Conservation (phyloP, 2,329 filamentous ascomycete genomes). For the Verticillium nonalfalfae region DNA sequence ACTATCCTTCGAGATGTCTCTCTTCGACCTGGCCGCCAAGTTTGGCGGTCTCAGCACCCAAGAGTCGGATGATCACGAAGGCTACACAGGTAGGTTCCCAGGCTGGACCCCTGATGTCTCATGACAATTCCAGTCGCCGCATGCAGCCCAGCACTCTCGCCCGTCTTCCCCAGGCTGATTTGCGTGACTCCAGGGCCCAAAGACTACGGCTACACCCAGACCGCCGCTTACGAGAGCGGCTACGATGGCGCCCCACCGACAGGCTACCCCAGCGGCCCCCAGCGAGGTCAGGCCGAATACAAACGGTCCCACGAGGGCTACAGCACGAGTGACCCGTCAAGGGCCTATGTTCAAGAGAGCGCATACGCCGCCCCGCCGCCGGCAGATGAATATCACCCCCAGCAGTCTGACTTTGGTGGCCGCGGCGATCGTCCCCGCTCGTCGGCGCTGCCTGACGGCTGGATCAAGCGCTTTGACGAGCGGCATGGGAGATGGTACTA, state of each 20-base stretch:
- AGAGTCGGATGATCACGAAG: slow-evolving; percentile 22
- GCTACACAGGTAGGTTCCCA: slow-evolving; percentile 5
- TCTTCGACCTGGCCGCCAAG: slow-evolving; percentile 24
- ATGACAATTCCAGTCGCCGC: not conserved
- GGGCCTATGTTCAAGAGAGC: not conserved
- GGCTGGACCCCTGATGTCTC: not conserved
- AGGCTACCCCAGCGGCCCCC: slow-evolving; percentile 10
- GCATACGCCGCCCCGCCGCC: slow-evolving; percentile 11
- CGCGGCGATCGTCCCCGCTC: slow-evolving; percentile 15
- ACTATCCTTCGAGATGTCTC: slow-evolving; percentile 19
- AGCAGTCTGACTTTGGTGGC: slow-evolving; percentile 3
- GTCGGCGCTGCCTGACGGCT: slow-evolving; percentile 44
- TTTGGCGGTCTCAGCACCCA: slow-evolving; percentile 30
- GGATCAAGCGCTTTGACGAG: slow-evolving; percentile 50
- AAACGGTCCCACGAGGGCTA: slow-evolving; percentile 5
- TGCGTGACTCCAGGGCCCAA: not conserved
- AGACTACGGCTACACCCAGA: slow-evolving; percentile 10
- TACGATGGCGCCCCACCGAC: slow-evolving; percentile 9
- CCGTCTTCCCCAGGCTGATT: not conserved
- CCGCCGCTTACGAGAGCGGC: slow-evolving; percentile 2
- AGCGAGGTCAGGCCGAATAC: slow-evolving; percentile 10
- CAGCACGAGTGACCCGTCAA: slow-evolving; percentile 7
- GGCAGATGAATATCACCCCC: slow-evolving; percentile 1
- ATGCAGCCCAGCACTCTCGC: not conserved
- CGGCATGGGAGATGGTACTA: slow-evolving; percentile 49